Conservation (phyloP, 495 filamentous ascomycete species). For the Tuber magnatum region DNA sequence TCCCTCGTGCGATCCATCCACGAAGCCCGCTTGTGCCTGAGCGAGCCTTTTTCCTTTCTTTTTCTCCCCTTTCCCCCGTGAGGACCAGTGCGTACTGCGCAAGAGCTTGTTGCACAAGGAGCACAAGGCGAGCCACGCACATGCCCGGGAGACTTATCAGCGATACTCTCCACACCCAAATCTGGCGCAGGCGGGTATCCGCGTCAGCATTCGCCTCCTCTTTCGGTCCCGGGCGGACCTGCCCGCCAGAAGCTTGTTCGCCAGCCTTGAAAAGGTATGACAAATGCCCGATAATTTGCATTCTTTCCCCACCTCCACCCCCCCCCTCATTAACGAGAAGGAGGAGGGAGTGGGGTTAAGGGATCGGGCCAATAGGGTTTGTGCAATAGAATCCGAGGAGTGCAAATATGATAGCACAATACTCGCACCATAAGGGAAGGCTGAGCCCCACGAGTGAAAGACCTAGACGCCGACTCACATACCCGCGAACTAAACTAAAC, state of each 20-base stretch:
- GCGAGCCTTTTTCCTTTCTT: neutral
- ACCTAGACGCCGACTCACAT: neutral
- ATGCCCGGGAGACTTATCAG: neutral
- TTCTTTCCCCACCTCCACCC: neutral
- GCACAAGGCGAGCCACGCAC: neutral
- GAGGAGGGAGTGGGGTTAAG: neutral
- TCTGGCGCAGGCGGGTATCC: neutral
- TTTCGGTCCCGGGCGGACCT: neutral
- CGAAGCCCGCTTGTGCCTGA: neutral
- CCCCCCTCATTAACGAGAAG: slow-evolving; percentile 1
- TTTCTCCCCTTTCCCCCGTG: neutral
- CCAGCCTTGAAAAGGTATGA: neutral
- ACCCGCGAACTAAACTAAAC: neutral
- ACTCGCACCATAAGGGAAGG: neutral
- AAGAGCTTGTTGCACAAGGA: neutral
- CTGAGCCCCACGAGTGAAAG: neutral
- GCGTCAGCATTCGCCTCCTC: neutral
- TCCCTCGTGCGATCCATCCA: neutral
- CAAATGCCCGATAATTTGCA: neutral
- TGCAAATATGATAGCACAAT: neutral
- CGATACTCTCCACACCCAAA: neutral
- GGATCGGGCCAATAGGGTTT: neutral
- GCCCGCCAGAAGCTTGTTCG: neutral
- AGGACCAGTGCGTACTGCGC: neutral
- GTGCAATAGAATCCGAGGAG: neutral